Percentiles rank a stretch among this genome's conserved stretches.
Evolutionary conservation across 1,139 yeast genomes (phyloP).

Genomic region (Lodderomyces theae): DNA sequence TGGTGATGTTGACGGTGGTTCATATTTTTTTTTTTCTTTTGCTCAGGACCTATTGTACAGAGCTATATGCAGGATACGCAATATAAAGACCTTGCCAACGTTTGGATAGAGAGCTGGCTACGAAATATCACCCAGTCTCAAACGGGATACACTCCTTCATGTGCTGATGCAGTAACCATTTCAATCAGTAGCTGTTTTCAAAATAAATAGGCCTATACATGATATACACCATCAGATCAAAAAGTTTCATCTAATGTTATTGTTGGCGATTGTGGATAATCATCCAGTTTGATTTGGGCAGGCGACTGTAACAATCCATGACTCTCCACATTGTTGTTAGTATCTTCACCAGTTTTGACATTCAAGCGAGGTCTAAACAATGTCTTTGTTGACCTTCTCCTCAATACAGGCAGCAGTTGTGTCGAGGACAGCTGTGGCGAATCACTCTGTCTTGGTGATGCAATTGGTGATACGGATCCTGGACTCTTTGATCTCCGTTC

Average conservation of each 20-base stretch:
- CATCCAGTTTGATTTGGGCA: constrained; percentile 6
- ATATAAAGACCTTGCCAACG: too few species aligned
- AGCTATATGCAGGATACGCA: constrained; percentile 1
- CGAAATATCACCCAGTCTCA: too few species aligned
- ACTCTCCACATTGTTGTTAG: neutral
- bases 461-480: constrained; percentile 2
- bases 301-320: constrained; percentile 1
- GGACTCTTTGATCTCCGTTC: constrained; percentile 4
- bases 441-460: constrained; percentile 5
- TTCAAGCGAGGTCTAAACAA: constrained; percentile 34
- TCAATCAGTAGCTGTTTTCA: neutral
- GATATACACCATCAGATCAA: constrained; percentile 7
- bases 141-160: too few species aligned
- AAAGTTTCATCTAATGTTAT: constrained; percentile 40
- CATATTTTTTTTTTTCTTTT: neutral
- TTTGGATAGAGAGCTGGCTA: too few species aligned
- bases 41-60: neutral
- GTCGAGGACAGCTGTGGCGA: neutral
- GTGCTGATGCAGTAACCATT: too few species aligned
- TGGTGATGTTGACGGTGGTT: neutral
- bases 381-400: constrained; percentile 35
- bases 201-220: neutral
- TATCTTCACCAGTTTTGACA: constrained; percentile 4
- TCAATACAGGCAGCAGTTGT: neutral
- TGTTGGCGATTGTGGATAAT: constrained; percentile 34